A percentile compares a stretch with the other conserved stretches of the same genome.
Conservation (phyloP, 257 asterid species). For the Solanum pinnatisectum region DNA sequence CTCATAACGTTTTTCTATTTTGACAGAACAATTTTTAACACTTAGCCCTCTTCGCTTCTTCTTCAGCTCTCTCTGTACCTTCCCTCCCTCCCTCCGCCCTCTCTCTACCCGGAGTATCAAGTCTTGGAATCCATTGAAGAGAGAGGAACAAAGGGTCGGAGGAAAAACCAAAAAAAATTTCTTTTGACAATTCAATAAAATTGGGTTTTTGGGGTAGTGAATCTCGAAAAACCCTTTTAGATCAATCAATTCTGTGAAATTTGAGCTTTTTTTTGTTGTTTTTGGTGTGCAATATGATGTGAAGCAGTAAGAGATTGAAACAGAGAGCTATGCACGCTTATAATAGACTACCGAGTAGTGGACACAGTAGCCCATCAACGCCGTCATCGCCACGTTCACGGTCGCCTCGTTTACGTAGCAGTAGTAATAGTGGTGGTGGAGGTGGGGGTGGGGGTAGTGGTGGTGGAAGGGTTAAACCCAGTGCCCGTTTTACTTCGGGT, state of each 20-base stretch:
- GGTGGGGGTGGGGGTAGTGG: not conserved
- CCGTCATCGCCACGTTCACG: slow-evolving; percentile 84
- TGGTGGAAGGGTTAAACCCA: slow-evolving; percentile 16
- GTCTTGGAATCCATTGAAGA: not conserved
- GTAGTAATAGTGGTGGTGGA: not conserved
- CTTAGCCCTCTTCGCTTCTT: not conserved
- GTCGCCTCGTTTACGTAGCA: slow-evolving; percentile 48
- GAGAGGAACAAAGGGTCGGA: not conserved
- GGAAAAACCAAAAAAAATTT: not conserved
- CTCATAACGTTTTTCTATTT: not conserved
- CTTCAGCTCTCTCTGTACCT: not conserved
- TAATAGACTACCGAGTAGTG: slow-evolving; percentile 92
- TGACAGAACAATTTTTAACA: not conserved
- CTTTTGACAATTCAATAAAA: not conserved
- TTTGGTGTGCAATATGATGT: slow-evolving; percentile 13
- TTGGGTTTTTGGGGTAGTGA: not conserved
- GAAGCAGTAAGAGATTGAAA: slow-evolving; percentile 17
- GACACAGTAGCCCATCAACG: slow-evolving; percentile 80
- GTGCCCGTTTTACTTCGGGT: slow-evolving; percentile 26
- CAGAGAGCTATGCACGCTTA: slow-evolving; percentile 72
- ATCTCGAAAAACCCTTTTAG: not conserved
- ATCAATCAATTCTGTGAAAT: not conserved
- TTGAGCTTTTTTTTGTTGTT: not conserved
- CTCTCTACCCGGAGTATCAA: not conserved
- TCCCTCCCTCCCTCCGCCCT: not conserved